Evolutionary conservation across 1,284 basidiomycete species (phyloP), one percentile per base, ranked within the genome.

Genomic region (Grifola frondosa): DNA sequence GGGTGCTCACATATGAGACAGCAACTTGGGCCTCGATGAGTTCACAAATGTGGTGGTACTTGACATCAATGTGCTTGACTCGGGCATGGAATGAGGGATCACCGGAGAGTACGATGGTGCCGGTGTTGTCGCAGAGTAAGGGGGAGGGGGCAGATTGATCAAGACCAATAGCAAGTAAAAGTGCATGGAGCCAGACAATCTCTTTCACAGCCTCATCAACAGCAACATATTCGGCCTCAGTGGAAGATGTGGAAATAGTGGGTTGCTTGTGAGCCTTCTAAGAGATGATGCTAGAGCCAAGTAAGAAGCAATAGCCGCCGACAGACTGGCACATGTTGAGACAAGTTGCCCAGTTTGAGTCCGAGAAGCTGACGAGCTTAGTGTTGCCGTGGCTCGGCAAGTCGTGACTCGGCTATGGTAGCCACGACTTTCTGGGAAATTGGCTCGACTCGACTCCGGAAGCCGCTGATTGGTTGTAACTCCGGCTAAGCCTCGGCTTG

Each of bases 341-440:
- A 12, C 49, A 45, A 5, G 28, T 5, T 3, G 50, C 53, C 19
- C 33, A 40, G 40, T 52, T 67, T 0, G 71, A 63, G 50, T 79
- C 74, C 1, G 65, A 60, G 49, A 61, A 77, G 0, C 67, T 71
- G 7, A 58, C 12, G 0, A 75, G 55, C n/a, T n/a, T n/a, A n/a
- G n/a, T n/a, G n/a, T n/a, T n/a, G n/a, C n/a, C n/a, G n/a, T n/a
- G n/a, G n/a, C n/a, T n/a, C n/a, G n/a, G n/a, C n/a, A n/a, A n/a
- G n/a, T n/a, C n/a, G n/a, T n/a, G n/a, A n/a, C n/a, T n/a, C n/a
- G n/a, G n/a, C n/a, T n/a, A n/a, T n/a, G n/a, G n/a, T n/a, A n/a
- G n/a, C n/a, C n/a, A n/a, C n/a, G n/a, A n/a, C n/a, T n/a, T n/a
- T n/a, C n/a, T n/a, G n/a, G n/a, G n/a, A n/a, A n/a, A n/a, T n/a